These are phyloP conservation scores for Orychophragmus violaceus DNA, from an alignment of 345 rosid genomes.

Conservation along the genomic window DNA sequence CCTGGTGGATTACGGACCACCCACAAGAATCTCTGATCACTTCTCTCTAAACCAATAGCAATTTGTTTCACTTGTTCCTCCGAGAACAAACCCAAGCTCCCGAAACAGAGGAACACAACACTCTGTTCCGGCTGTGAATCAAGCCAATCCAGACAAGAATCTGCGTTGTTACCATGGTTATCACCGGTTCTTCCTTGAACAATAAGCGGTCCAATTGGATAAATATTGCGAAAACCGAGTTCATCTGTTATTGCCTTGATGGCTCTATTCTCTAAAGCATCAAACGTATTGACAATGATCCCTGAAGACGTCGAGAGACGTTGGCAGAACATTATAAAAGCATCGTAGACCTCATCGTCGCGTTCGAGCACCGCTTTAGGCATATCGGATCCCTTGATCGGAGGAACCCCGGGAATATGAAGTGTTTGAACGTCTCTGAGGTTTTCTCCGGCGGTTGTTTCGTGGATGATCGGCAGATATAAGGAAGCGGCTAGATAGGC, in stretches of 20 bases:
- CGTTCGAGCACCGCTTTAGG: slow-evolving; percentile 29
- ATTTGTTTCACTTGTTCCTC: slow-evolving; percentile 34
- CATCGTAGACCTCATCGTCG: slow-evolving; percentile 20
- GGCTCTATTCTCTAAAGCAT: slow-evolving; percentile 39
- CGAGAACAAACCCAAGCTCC: slow-evolving; percentile 48
- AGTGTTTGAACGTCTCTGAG: slow-evolving; percentile 37
- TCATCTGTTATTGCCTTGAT: slow-evolving; percentile 39
- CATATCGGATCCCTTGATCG: slow-evolving; percentile 22
- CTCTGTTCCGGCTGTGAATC: slow-evolving; percentile 39
- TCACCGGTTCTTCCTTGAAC: background rate
- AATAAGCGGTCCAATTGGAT: slow-evolving; percentile 51
- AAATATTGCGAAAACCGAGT: slow-evolving; percentile 31
- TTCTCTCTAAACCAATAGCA: slow-evolving; percentile 43
- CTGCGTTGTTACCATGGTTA: background rate
- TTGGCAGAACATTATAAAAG: background rate
- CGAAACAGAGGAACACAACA: slow-evolving; percentile 51
- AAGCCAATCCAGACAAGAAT: slow-evolving; percentile 37
- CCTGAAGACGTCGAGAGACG: slow-evolving; percentile 32
- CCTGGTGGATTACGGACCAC: slow-evolving; percentile 40
- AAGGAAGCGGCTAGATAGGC: slow-evolving; percentile 28
- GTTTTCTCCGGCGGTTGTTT: slow-evolving; percentile 20
- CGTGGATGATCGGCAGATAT: slow-evolving; percentile 33
- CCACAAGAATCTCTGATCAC: slow-evolving; percentile 48
- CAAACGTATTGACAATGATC: slow-evolving; percentile 50
- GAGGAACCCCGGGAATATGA: slow-evolving; percentile 42